These are phyloP conservation scores for Wickerhamomyces sp. DNA, from an alignment of 1,139 yeast genomes.

Conservation along the genomic window DNA sequence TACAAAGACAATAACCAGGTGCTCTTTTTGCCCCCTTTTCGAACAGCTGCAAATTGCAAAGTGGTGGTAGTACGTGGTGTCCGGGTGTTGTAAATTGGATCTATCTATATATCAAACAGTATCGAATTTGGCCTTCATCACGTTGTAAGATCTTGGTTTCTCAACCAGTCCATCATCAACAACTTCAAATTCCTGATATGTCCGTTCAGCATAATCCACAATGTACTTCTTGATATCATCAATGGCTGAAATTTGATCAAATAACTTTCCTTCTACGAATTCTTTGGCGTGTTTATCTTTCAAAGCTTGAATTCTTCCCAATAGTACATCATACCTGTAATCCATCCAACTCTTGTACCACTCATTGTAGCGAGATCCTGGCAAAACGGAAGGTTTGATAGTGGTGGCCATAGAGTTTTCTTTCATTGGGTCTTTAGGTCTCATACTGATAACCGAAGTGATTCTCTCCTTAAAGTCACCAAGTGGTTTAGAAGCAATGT, in stretches of 20 bases:
- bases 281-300: slow-evolving; percentile 22
- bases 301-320: slow-evolving; percentile 32
- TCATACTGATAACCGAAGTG: slow-evolving; percentile 41
- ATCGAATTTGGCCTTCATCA: slow-evolving; percentile 6
- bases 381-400: slow-evolving; percentile 31
- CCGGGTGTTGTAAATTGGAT: too few species aligned
- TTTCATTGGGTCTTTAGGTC: slow-evolving; percentile 35
- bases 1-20: too few species aligned
- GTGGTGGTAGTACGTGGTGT: too few species aligned
- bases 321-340: slow-evolving; percentile 38
- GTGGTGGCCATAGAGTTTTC: slow-evolving; percentile 39
- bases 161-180: slow-evolving; percentile 28
- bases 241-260: slow-evolving; percentile 37
- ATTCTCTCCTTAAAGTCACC: slow-evolving; percentile 47
- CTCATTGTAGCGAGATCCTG: slow-evolving; percentile 32
- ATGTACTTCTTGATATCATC: slow-evolving; percentile 35
- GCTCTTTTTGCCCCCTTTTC: too few species aligned
- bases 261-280: slow-evolving; percentile 25
- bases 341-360: slow-evolving; percentile 41
- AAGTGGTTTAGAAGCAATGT: slow-evolving; percentile 49
- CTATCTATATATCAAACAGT: too few species aligned
- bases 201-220: slow-evolving; percentile 32
- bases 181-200: slow-evolving; percentile 45
- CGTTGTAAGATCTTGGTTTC: slow-evolving; percentile 15
- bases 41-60: too few species aligned